Evolutionary conservation across 2,329 filamentous ascomycete genomes (phyloP), one percentile per base, ranked within the genome.

Genomic region (Helicocarpus griseus): DNA sequence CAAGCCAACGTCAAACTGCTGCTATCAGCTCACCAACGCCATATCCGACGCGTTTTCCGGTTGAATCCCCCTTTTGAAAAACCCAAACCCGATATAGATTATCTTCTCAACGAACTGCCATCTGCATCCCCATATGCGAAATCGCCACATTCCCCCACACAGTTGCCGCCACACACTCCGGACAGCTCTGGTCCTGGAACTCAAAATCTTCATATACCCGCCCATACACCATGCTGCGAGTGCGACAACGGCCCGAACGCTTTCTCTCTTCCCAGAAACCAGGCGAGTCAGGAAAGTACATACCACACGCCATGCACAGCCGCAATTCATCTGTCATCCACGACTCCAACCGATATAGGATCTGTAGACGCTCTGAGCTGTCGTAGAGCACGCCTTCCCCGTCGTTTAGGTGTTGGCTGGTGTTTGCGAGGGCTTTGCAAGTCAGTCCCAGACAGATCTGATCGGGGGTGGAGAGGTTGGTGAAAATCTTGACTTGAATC

Each of bases 111-210:
- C 33, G 26, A 49, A 49, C 24, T 21, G 40, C 41, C 29, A 28
- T 38, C 48, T 50, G 53, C 50, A 55, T 38, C 17, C 24, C 28
- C 19, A 40, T 49, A 31, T 51, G 45, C 31, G 39, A n/a, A 41
- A n/a, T 39, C 4, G 41, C 41, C 26, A 44, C 28, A 28, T 44
- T 28, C 13, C 41, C 43, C 53, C 48, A 26, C 39, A 45, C 17
- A 40, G 39, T 51, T 48, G 53, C 51, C 19, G 51, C 53, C 7
- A 46, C 48, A 43, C 54, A 56, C 43, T 56, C 54, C 14, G 54
- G 54, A 19, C 54, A 56, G 19, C 19, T 31, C 33, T 50, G 36
- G 19, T 49, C 50, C 40, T 45, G 39, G 33, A 56, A 56, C 28
- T 51, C 38, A 39, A 50, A 56, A 41, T 56, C 54, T 41, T 40